These are phyloP conservation scores for Starmera quercuum DNA, from an alignment of 805 yeast species.

Conservation along the genomic window DNA sequence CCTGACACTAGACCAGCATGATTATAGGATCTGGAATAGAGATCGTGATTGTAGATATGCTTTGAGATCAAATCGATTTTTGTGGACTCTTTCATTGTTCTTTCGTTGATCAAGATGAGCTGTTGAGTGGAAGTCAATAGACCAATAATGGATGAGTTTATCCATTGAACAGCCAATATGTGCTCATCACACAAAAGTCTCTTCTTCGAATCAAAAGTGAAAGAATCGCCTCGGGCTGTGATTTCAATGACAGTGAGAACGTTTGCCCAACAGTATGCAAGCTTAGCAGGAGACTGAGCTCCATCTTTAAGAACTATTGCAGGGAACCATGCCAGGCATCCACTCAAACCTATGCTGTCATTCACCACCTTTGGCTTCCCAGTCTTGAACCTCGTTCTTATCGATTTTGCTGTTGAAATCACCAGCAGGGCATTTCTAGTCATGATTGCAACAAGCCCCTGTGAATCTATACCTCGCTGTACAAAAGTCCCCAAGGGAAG, in stretches of 20 bases:
- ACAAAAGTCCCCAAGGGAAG: slow-evolving; percentile 55
- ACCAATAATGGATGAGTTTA: slow-evolving; percentile 30
- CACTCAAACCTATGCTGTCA: slow-evolving; percentile 26
- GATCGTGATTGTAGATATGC: slow-evolving; percentile 28
- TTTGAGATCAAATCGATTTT: slow-evolving; percentile 15
- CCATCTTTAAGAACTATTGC: slow-evolving; percentile 24
- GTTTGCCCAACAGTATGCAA: slow-evolving; percentile 69
- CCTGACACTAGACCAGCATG: slow-evolving; percentile 7
- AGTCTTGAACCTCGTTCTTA: slow-evolving; percentile 45
- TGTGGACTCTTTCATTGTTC: slow-evolving; percentile 24
- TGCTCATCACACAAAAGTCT: slow-evolving; percentile 39
- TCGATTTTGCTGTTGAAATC: slow-evolving; percentile 44
- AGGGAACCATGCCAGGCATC: slow-evolving; percentile 61
- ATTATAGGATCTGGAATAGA: slow-evolving; percentile 14
- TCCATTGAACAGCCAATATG: slow-evolving; percentile 53
- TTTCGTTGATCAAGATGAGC: slow-evolving; percentile 33
- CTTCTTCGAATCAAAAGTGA: slow-evolving; percentile 32
- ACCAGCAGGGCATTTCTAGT: slow-evolving; percentile 43
- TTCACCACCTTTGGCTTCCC: slow-evolving; percentile 36
- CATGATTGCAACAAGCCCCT: slow-evolving; percentile 56
- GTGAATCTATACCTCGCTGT: slow-evolving; percentile 46
- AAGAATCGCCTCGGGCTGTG: slow-evolving; percentile 20
- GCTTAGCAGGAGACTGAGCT: slow-evolving; percentile 28
- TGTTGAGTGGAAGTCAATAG: slow-evolving; percentile 39
- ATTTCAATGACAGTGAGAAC: slow-evolving; percentile 49